Evolutionary conservation across 768 basidiomycete species (phyloP).

Genomic region (Mycena indigotica): DNA sequence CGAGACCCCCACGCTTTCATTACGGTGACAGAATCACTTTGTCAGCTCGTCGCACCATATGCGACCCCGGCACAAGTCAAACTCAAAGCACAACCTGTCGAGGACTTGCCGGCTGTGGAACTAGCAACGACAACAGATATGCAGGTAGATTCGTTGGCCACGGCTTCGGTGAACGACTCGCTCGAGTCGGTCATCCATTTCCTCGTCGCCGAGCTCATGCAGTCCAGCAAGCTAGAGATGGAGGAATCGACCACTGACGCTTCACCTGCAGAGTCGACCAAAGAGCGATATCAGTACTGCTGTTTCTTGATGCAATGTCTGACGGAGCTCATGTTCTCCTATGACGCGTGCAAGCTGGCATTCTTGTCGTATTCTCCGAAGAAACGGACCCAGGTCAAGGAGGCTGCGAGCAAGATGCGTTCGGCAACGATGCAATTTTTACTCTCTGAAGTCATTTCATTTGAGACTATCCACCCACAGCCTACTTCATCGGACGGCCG

Average conservation of each 20-base stretch:
- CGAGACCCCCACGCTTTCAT: conserved; percentile 81
- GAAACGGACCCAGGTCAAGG: conserved; percentile 67
- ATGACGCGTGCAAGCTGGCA: conserved; percentile 85
- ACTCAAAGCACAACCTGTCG: conserved; percentile 45
- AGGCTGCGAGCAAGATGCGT: conserved; percentile 58
- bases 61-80: conserved; percentile 58
- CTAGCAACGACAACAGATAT: conserved; percentile 46
- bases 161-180: conserved; percentile 40
- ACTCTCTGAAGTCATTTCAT: conserved; percentile 80
- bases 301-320: conserved; percentile 91
- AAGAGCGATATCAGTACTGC: conserved; percentile 55
- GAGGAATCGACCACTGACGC: conserved; percentile 14
- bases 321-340: conserved; percentile 91
- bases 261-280: conserved; percentile 21
- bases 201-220: conserved; percentile 70
- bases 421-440: conserved; percentile 76
- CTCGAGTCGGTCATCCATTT: conserved; percentile 67
- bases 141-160: conserved; percentile 53
- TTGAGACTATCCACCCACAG: conserved; percentile 69
- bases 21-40: conserved; percentile 67
- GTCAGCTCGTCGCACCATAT: conserved; percentile 71
- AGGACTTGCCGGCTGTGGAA: conserved; percentile 26
- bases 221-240: conserved; percentile 21
- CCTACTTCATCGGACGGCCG: conserved; percentile 56
- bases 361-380: conserved; percentile 81